Percentiles rank a stretch among this genome's conserved stretches.
These are phyloP conservation scores for Tylopilus subfusipes DNA, from an alignment of 768 basidiomycete species.

Conservation along the genomic window DNA sequence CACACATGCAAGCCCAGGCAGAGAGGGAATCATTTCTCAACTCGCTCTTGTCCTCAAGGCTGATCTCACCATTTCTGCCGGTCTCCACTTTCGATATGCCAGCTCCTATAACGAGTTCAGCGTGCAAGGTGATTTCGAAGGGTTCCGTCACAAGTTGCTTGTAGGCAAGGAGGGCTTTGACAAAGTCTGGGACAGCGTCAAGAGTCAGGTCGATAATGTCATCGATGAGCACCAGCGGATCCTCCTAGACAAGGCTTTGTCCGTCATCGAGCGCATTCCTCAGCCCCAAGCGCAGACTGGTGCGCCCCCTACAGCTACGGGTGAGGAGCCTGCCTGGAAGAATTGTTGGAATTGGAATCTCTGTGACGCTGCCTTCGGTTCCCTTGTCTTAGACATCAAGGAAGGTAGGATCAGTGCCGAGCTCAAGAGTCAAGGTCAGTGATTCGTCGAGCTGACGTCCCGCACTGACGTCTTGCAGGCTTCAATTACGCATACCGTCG, in stretches of 20 bases:
- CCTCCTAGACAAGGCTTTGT: conserved; percentile 84
- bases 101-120: conserved; percentile 96
- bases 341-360: conserved; percentile 99
- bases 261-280: conserved; percentile 80
- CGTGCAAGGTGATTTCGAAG: conserved; percentile 85
- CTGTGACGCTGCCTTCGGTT: conserved; percentile 92
- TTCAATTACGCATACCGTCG: conserved; percentile 96
- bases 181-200: conserved; percentile 94
- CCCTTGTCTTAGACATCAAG: conserved; percentile 81
- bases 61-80: conserved; percentile 90
- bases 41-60: conserved; percentile 89
- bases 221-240: conserved; percentile 89
- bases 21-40: conserved; percentile 90
- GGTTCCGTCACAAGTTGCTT: conserved; percentile 76
- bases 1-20: conserved; percentile 87
- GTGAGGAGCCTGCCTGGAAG: conserved; percentile 95
- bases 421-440: conserved; percentile 83
- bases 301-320: conserved; percentile 45
- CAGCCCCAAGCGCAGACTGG: conserved; percentile 38
- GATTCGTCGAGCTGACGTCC: not conserved
- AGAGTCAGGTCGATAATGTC: conserved; percentile 83
- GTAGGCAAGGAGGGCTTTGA: conserved; percentile 80
- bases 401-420: conserved; percentile 92
- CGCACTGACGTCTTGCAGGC: conserved; percentile 43
- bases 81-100: conserved; percentile 96